These are phyloP conservation scores for Daphne laureola DNA, from an alignment of 441 rosid genomes.

Conservation along the genomic window DNA sequence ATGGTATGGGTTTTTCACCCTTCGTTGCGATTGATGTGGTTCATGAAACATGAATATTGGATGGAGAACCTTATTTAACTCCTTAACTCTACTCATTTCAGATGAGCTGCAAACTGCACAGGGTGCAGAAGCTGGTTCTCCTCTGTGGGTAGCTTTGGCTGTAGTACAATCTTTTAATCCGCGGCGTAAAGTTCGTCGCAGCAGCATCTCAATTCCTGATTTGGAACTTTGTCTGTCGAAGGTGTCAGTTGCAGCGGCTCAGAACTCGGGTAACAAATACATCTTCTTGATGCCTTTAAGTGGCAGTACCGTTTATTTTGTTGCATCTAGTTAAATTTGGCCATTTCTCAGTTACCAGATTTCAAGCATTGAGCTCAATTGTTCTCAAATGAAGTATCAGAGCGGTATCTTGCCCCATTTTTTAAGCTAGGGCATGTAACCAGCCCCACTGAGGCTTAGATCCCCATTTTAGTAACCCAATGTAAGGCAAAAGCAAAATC, in stretches of 20 bases:
- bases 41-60: slow-evolving; percentile 8
- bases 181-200: slow-evolving; percentile 64
- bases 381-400: too few relatives aligned
- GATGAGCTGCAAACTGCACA: slow-evolving; percentile 32
- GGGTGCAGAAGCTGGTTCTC: slow-evolving; percentile 18
- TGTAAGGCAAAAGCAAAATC: too few relatives aligned
- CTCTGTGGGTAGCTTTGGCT: slow-evolving; percentile 71
- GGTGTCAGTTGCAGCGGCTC: slow-evolving; percentile 60
- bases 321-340: too few relatives aligned
- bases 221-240: slow-evolving; percentile 70
- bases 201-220: slow-evolving; percentile 58
- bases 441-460: too few relatives aligned
- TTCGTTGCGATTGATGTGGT: slow-evolving; percentile 2
- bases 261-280: slow-evolving; percentile 45
- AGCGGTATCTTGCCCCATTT: too few relatives aligned
- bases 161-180: slow-evolving; percentile 74
- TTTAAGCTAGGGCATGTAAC: too few relatives aligned
- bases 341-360: too few relatives aligned
- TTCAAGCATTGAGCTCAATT: too few relatives aligned
- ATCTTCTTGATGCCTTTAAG: background rate
- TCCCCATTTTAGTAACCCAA: too few relatives aligned
- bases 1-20: slow-evolving; percentile 36
- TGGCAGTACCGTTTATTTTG: too few relatives aligned
- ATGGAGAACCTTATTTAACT: background rate
- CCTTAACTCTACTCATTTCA: background rate